Evolutionary conservation across 2,329 filamentous ascomycete genomes (phyloP), one percentile per base, ranked within the genome.

Genomic region (Penicillium aurantiogriseum): DNA sequence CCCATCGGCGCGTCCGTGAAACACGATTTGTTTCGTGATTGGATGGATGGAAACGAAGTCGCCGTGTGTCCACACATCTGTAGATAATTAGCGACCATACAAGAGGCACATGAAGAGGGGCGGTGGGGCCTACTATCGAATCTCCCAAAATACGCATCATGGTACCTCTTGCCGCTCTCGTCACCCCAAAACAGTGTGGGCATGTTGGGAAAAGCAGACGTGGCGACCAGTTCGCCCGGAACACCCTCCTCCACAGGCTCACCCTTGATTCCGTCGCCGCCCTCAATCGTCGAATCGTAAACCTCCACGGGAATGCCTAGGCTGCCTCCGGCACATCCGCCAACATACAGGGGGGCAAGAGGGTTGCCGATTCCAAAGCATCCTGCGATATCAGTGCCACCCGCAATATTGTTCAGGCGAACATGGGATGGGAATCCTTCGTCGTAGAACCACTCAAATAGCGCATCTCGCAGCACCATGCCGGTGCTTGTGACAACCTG

Each of bases 381-480:
- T 2, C 66, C 68, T 8, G 68, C 69, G n/a, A 72, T 58, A 57
- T 70, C 70, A 8, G 70, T 73, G 13, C 69, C 69, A 1, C 71
- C 70, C 2, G 69, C 69, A 45, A 70, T 71, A 42, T 71, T 72
- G 48, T 69, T 66, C 2, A 95, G 78, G 25, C 91, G 89, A 0
- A 87, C 83, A 45, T 80, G 76, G 0, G 78, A 60, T 0, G 89
- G 88, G 70, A 95, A 95, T 0, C 81, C 89, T 8, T 79, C 76
- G 63, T 91, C 87, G 69, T 92, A 87, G 73, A 88, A 86, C 90
- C 91, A 95, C 69, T 91, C 86, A 68, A 92, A 93, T 35, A 91
- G 78, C 39, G 88, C 83, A 48, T 92, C 85, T 0, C 88, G 85
- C 3, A 94, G 80, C 0, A 94, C 90, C 89, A 93, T 93, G 4